Base-by-base conservation (phyloP, 2,329 filamentous ascomycete species). In the Amphichorda felina region DNA sequence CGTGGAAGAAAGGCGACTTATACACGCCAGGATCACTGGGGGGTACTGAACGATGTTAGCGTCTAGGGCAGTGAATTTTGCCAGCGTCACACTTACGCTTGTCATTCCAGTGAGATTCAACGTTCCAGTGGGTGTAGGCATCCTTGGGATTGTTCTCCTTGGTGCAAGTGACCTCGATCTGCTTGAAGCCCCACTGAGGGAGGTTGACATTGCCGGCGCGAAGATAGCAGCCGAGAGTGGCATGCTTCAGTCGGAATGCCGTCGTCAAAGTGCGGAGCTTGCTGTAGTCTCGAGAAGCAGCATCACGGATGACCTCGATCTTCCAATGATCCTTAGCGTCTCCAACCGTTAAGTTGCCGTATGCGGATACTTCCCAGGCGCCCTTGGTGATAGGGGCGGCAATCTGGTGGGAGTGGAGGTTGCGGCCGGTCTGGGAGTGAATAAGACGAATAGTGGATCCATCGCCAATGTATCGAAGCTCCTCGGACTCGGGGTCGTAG, bases 131-230 rank as follows among this genome's bases (percentile, higher is more conserved):
- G 8, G 91, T 98, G 60, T 94, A 96, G 28, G 87, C 75, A 57
- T 98, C 91, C 36, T 79, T 75, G 6, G 88, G 86, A 50, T 89
- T 91, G 66, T 95, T 94, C 47, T 82, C 75, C 68, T 94, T 95
- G 46, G 81, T 79, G 61, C 91, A 98, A 18, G 87, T 94, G 25
- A 91, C 88, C 64, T 98, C 91, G 45, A 98, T 96, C 63, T 98
- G 91, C 67, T 96, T 95, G 72, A 98, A 98, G 56, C 91, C 91
- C 91, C 91, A 98, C 56, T 96, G 91, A 35, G 91, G 91, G 43
- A 98, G 70, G 61, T 96, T 98, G 49, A 87, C 82, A 50, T 94
- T 98, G 48, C 88, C 89, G 40, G 91, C 93, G 44, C 88, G 82
- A 34, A 98, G 75, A 56, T 98, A 98, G 62, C 91, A 98, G 46